Conservation (phyloP, 1,284 basidiomycete genomes). For the Marasmius tenuissimus region DNA sequence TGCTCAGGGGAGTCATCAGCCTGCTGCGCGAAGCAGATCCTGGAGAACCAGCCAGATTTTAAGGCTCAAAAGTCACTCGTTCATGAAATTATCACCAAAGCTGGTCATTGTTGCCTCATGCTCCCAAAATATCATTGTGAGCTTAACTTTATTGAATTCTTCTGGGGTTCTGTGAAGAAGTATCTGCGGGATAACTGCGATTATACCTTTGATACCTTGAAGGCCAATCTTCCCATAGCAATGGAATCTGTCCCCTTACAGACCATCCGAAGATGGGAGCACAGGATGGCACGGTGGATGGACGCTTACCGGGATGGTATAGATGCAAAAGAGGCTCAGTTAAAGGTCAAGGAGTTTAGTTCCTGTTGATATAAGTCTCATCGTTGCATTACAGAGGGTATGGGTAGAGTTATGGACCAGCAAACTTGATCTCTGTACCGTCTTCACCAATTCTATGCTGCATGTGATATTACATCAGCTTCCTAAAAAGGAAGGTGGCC, state of each 20-base stretch:
- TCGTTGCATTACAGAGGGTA: conserved; percentile 22
- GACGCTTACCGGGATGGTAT: conserved; percentile 23
- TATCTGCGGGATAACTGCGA: conserved; percentile 22
- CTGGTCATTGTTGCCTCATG: conserved; percentile 28
- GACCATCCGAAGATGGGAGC: conserved; percentile 27
- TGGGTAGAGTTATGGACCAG: conserved; percentile 21
- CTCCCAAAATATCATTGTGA: conserved; percentile 36
- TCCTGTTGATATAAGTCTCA: conserved; percentile 27
- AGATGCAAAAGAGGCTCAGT: conserved; percentile 21
- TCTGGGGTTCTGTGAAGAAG: conserved; percentile 28
- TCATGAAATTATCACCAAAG: conserved; percentile 27
- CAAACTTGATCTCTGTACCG: background rate
- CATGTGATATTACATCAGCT: background rate
- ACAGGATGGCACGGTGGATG: conserved; percentile 27
- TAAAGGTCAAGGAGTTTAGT: conserved; percentile 24
- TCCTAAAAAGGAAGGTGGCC: background rate
- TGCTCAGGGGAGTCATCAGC: background rate
- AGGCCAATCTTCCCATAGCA: conserved; percentile 19
- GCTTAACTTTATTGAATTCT: conserved; percentile 32
- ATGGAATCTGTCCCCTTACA: conserved; percentile 18
- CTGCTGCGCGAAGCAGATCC: conserved; percentile 11
- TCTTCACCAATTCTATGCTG: background rate
- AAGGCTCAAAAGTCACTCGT: conserved; percentile 25
- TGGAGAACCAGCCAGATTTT: conserved; percentile 20
- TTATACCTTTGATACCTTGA: conserved; percentile 21